phyloP scores from a whole-genome alignment of 345 rosid genomes.

The Ceriops decandra region DNA sequence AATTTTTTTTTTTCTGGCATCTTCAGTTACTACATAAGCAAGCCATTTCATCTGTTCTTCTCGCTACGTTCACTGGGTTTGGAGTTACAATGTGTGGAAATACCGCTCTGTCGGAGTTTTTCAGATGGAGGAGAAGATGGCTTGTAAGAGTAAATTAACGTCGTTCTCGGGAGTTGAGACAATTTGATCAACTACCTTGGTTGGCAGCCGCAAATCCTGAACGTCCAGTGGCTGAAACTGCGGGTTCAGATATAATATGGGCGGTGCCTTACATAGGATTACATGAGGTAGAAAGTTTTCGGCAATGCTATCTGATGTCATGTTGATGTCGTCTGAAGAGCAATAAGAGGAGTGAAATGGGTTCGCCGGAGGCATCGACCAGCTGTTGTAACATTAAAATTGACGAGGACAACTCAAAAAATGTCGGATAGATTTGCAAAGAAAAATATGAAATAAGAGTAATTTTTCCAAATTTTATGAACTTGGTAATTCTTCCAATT shows the following conservation, averaged over 20 bases:
- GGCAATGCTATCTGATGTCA: too few relatives aligned
- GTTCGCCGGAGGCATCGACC: too few relatives aligned
- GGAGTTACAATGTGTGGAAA: conserved; percentile 64
- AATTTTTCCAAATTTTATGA: too few relatives aligned
- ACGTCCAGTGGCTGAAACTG: conserved; percentile 17
- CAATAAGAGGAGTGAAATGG: too few relatives aligned
- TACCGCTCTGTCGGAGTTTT: conserved; percentile 43
- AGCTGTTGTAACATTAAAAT: too few relatives aligned
- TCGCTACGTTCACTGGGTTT: conserved; percentile 73
- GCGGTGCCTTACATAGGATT: too few relatives aligned
- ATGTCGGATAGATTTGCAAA: too few relatives aligned
- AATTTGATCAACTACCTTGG: conserved; percentile 22
- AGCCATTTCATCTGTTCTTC: conserved; percentile 59
- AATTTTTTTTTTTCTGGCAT: neutral
- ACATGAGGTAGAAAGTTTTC: too few relatives aligned
- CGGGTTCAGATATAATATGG: conserved; percentile 13
- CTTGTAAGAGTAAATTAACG: conserved; percentile 21
- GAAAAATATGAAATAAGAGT: too few relatives aligned
- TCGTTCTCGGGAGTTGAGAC: conserved; percentile 18
- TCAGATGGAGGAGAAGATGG: conserved; percentile 34
- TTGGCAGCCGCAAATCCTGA: conserved; percentile 1
- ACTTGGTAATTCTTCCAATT: too few relatives aligned
- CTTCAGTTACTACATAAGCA: conserved; percentile 59
- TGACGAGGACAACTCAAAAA: too few relatives aligned
- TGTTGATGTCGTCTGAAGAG: too few relatives aligned